Percentiles rank a stretch among this genome's conserved stretches.
phyloP scores from a whole-genome alignment of 768 basidiomycete genomes.

The Russula sp. region DNA sequence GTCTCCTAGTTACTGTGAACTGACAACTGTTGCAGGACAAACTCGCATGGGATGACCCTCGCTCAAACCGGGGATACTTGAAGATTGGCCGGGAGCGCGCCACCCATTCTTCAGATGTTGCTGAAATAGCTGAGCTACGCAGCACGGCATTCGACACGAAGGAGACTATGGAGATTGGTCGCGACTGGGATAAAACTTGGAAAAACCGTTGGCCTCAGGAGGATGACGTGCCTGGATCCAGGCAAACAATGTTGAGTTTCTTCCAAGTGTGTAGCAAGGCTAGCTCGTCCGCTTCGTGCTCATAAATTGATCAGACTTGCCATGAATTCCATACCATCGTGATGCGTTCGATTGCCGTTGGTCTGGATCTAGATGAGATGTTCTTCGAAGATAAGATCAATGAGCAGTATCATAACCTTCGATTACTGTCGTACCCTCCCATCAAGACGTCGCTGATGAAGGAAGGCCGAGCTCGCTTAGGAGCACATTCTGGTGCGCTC shows the following conservation, averaged over 20 bases:
- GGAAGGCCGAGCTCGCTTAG: conserved; percentile 73
- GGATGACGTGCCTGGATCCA: conserved; percentile 57
- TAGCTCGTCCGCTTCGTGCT: neutral
- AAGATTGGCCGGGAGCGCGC: conserved; percentile 76
- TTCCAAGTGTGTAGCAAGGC: conserved; percentile 44
- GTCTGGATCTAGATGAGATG: conserved; percentile 61
- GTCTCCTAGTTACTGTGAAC: neutral
- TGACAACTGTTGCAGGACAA: conserved; percentile 36
- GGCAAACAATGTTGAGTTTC: conserved; percentile 67
- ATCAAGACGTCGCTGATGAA: conserved; percentile 53
- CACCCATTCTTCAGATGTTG: conserved; percentile 61
- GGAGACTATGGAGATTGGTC: conserved; percentile 86
- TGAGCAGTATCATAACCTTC: conserved; percentile 74
- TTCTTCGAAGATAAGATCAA: conserved; percentile 75
- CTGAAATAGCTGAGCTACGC: conserved; percentile 71
- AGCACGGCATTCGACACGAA: conserved; percentile 73
- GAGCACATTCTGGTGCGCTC: conserved; percentile 64
- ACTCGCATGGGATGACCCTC: conserved; percentile 77
- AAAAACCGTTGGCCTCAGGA: conserved; percentile 78
- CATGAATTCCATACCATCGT: conserved; percentile 68
- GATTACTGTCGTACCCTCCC: conserved; percentile 78
- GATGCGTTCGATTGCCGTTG: conserved; percentile 81
- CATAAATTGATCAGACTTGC: conserved; percentile 44
- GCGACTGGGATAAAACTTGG: conserved; percentile 73
- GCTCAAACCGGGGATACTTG: conserved; percentile 85